A percentile compares a stretch with the other conserved stretches of the same genome.
Evolutionary conservation across 2,329 filamentous ascomycete genomes (phyloP).

Genomic region (Pleoardoris graminearum): DNA sequence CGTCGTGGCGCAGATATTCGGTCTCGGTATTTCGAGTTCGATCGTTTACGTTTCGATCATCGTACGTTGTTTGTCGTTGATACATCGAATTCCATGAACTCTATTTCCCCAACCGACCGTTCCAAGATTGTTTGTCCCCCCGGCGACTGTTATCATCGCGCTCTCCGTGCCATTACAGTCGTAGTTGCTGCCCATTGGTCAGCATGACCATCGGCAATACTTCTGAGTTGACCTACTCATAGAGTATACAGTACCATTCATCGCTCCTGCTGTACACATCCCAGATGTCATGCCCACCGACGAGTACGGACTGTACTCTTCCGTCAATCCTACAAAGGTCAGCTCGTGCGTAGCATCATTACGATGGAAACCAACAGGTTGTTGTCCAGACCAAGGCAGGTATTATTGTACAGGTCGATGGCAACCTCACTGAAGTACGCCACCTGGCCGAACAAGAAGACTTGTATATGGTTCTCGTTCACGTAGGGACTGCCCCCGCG

Average conservation of each 20-base stretch:
- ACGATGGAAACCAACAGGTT: conserved; percentile 29
- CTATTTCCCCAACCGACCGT: conserved; percentile 34
- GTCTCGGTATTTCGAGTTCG: background rate
- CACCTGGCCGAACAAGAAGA: conserved; percentile 39
- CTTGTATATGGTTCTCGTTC: conserved; percentile 31
- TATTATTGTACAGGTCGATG: conserved; percentile 35
- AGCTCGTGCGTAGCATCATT: background rate
- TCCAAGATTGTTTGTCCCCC: conserved; percentile 38
- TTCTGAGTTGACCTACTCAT: conserved; percentile 30
- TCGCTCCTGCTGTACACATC: conserved; percentile 31
- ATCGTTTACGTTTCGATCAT: background rate
- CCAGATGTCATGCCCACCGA: conserved; percentile 35
- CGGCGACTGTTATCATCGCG: conserved; percentile 27
- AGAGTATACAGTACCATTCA: conserved; percentile 41
- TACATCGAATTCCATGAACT: conserved; percentile 35
- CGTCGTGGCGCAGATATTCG: background rate
- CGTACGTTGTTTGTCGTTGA: conserved; percentile 18
- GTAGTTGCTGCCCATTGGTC: conserved; percentile 32
- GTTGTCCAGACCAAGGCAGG: conserved; percentile 37
- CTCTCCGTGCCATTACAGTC: conserved; percentile 28
- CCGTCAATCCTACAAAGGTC: conserved; percentile 35
- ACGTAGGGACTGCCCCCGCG: conserved; percentile 23
- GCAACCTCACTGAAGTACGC: conserved; percentile 39
- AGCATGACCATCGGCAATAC: conserved; percentile 4
- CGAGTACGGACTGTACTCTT: conserved; percentile 34